Base-by-base conservation (phyloP, 2,329 filamentous ascomycete species). In the Aspergillus sojae region DNA sequence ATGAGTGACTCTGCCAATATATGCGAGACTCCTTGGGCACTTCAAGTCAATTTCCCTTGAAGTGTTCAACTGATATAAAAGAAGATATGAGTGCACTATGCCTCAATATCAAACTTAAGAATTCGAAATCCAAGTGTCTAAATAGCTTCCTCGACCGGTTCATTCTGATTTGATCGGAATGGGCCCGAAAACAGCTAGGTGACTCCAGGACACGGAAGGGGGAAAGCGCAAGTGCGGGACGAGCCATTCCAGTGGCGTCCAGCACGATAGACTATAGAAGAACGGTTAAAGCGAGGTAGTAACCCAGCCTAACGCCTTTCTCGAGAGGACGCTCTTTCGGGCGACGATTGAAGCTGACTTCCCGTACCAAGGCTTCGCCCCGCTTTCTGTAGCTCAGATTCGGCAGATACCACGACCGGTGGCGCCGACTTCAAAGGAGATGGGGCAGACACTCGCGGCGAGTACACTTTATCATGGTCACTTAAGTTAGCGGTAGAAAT, bases 391-490 rank as follows among this genome's bases (percentile, higher is more conserved):
- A 74, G 64, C 52, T 70, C 71, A 19, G 68, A 58, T 46, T 76
- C 74, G 14, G 70, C 67, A 58, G 74, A 72, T 5, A 71, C 64
- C 23, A 75, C 67, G 9, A 72, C 70, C 5, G 75, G 72, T 48
- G 74, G 72, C n/a, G 74, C 74, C 12, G 75, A 75, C 43, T 68
- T 73, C 32, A 76, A 61, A 3, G 74, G 74, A 7, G 73, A 71
- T 2, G 67, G 55, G 4, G 58, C 64, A 30, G 69, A 60, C 9
- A 67, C 57, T 14, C 67, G 68, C 16, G 70, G 67, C 4, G 70
- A 69, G 60, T 62, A 60, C 1, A 63, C 64, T 1, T 63, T 65
- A 23, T 75, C 74, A 30, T 71, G 67, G 43, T 76, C 74, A 21
- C 68, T 71, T 10, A 77, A 67, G n/a, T 71, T 73, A 4, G 71